Evolutionary conservation across 768 basidiomycete species (phyloP).

Genomic region (Phylloporus sp.): DNA sequence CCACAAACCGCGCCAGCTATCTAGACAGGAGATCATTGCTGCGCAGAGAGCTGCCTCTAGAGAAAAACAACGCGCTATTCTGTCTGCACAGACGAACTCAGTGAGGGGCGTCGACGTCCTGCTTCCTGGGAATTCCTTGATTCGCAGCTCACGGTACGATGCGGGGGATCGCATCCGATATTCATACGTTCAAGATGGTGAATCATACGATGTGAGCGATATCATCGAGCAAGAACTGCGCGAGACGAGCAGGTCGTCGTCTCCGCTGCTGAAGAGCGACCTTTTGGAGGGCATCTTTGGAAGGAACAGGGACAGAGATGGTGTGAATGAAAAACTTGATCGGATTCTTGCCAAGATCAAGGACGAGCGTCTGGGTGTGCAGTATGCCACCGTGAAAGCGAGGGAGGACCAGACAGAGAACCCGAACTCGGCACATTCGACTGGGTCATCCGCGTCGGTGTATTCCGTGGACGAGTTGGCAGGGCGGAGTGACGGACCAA

Average conservation of each 20-base stretch:
- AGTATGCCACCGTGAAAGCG: slow-evolving; percentile 13
- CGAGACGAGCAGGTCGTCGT: slow-evolving; percentile 37
- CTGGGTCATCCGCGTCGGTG: slow-evolving; percentile 42
- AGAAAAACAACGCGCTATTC: slow-evolving; percentile 81
- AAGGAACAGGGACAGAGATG: slow-evolving; percentile 56
- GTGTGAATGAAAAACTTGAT: slow-evolving; percentile 64
- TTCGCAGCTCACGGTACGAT: slow-evolving; percentile 80
- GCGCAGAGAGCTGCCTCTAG: slow-evolving; percentile 85
- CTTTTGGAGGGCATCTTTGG: slow-evolving; percentile 65
- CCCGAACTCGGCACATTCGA: slow-evolving; percentile 27
- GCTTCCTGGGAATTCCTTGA: slow-evolving; percentile 77
- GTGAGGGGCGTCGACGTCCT: slow-evolving; percentile 86
- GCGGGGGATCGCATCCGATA: slow-evolving; percentile 77
- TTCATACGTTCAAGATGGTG: slow-evolving; percentile 92
- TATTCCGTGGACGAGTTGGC: slow-evolving; percentile 51
- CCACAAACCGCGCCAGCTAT: slow-evolving; percentile 39
- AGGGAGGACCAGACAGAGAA: slow-evolving; percentile 20
- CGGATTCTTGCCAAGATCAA: slow-evolving; percentile 75
- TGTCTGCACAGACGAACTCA: slow-evolving; percentile 81
- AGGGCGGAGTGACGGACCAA: slow-evolving; percentile 18
- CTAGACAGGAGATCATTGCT: slow-evolving; percentile 87
- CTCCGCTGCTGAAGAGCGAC: slow-evolving; percentile 43
- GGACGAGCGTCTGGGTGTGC: slow-evolving; percentile 47
- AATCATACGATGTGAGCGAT: slow-evolving; percentile 90
- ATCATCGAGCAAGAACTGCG: slow-evolving; percentile 88